Evolutionary conservation across 2,329 filamentous ascomycete species (phyloP).

Genomic region (Ceratocystis alfenasii): DNA sequence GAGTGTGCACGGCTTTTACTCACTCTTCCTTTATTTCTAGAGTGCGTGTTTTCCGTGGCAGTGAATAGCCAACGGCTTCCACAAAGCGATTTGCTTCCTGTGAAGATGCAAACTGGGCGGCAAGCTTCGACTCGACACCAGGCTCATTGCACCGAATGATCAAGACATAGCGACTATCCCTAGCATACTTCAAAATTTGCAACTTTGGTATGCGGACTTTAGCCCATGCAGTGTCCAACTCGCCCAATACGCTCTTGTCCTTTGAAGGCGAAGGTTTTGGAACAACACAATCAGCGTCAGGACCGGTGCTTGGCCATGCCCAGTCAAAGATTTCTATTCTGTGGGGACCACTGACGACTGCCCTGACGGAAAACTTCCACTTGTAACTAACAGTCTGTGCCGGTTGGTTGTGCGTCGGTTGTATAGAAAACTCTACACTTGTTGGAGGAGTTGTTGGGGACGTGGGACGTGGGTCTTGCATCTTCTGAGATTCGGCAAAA

Average conservation of each 20-base stretch:
- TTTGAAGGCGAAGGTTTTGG: background rate
- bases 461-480: background rate
- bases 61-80: background rate
- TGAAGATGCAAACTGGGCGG: constrained; percentile 6
- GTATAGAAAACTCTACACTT: background rate
- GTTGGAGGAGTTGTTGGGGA: background rate
- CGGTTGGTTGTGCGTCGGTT: background rate
- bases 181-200: background rate
- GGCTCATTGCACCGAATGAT: constrained; percentile 6
- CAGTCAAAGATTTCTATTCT: constrained; percentile 16
- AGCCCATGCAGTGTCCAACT: background rate
- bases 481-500: background rate
- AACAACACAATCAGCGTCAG: background rate
- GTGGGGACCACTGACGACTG: constrained; percentile 16
- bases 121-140: constrained; percentile 8
- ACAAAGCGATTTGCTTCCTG: constrained; percentile 8
- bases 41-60: background rate
- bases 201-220: constrained; percentile 5
- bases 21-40: background rate
- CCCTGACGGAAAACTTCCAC: constrained; percentile 4
- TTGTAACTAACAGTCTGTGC: background rate
- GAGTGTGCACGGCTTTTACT: background rate
- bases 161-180: background rate
- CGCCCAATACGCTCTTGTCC: background rate
- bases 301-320: background rate